Evolutionary conservation across 106 monocot genomes (phyloP), one percentile per base, ranked within the genome.

Genomic region (Chionographis japonica): DNA sequence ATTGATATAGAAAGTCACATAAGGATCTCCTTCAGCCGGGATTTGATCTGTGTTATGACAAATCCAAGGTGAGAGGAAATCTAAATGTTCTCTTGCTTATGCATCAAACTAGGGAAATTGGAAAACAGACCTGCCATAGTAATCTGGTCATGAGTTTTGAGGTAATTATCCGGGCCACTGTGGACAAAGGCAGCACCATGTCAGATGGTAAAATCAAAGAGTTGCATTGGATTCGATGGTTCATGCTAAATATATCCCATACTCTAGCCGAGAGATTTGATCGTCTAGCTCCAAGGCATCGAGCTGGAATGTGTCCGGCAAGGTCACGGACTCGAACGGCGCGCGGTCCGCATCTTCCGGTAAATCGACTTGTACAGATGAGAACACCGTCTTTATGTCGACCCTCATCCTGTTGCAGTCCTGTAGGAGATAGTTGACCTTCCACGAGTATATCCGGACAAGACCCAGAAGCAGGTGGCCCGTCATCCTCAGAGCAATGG

Each of bases 401-500:
- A 71, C 63, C 57, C 70, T 16, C 66, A 90, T 64, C 38, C 74
- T 78, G 38, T 89, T 87, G 54, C 84, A 92, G 40, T 97, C 97
- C 12, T 83, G 80, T 46, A 60, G 77, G 20, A 92, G 78, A 62
- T 92, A 90, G 71, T 97, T 81, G 43, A 92, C 97, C 78, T 97
- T 97, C 85, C 77, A 81, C 20, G 88, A 89, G 50, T 89, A 97
- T 82, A 97, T 92, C 40, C 82, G 74, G 12, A 90, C 92, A 12
- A 97, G 72, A 8, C 97, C 97, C 2, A 86, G 72, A 12, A 97
- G 80, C 35, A 97, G 82, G 68, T 97, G 92, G 7, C 86, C 97
- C 3, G 92, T 89, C 37, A 97, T 61, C 70, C 97, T 89, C 73
- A 97, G 69, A 37, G 97, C 92, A 53, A 97, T 86, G 16, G 97